Evolutionary conservation across 306 rosid genomes (phyloP), one percentile per base, ranked within the genome.

Genomic region (Quercus robur): DNA sequence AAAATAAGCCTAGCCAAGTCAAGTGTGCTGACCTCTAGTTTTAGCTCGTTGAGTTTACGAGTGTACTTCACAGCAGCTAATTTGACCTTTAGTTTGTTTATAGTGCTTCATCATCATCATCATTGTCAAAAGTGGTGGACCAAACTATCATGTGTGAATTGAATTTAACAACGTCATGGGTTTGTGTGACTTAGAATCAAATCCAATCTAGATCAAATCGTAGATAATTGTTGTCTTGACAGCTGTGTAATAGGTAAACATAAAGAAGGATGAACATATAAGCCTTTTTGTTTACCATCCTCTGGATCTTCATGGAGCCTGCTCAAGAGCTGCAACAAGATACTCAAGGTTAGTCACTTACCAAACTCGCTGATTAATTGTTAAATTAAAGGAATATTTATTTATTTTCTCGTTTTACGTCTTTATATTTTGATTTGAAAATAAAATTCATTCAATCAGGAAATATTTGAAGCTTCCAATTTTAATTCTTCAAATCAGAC

Each of bases 261-360:
- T 0, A 64, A 49, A 6, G 70, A 17, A 14, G 18, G 46, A 17
- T 2, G 49, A 57, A 11, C 11, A 12, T 49, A 30, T 41, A 41
- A 41, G 10, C 15, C 28, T 13, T 21, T 57, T 12, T 35, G 14
- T 18, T 10, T 5, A 41, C 2, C 19, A 25, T 17, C 46, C n/a
- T 70, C 10, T 55, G 28, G 63, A 70, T 51, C 70, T 56, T 21
- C 69, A 90, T 83, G 94, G 90, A 85, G 82, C 64, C 62, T 11
- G 71, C 70, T 78, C 88, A 75, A 75, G 89, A 88, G 76, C 73
- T 73, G 80, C 89, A 72, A 57, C 81, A 41, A n/a, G 89, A 86
- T 73, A 58, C 78, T 38, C 44, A 77, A 81, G 92, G 90, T 89
- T 73, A 80, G 86, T 64, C 62, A 75, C 78, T 70, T 26, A 62